A percentile compares a stretch with the other conserved stretches of the same genome.
phyloP scores from a whole-genome alignment of 139 green algal genomes.

The Helicosporidium sp. region DNA sequence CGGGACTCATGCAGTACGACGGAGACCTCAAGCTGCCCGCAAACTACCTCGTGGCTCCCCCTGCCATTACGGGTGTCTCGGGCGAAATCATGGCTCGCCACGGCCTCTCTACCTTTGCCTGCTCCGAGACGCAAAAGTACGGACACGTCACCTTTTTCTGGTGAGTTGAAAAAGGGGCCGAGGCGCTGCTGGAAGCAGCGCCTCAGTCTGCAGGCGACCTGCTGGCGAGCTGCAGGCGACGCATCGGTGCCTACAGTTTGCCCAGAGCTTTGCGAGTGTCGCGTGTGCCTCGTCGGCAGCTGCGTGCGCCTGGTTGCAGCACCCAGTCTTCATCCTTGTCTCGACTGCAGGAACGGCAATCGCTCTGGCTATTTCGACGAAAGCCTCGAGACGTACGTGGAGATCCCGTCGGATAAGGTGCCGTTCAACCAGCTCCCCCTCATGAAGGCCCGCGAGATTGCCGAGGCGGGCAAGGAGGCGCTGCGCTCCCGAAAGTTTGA shows the following conservation, averaged over 20 bases:
- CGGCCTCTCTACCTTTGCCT: slow-evolving; percentile 71
- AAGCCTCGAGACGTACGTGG: slow-evolving; percentile 75
- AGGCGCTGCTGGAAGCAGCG: no score
- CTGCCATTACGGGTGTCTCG: slow-evolving; percentile 22
- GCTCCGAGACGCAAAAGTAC: slow-evolving; percentile 92
- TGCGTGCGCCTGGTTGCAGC: background rate
- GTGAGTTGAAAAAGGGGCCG: no score
- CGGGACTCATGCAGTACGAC: slow-evolving; percentile 95
- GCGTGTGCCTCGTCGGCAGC: background rate
- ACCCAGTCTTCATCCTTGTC: background rate
- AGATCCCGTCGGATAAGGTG: slow-evolving; percentile 72
- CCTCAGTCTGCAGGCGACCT: no score
- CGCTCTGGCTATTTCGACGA: slow-evolving; percentile 77
- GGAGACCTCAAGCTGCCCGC: slow-evolving; percentile 84
- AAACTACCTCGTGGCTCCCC: slow-evolving; percentile 78
- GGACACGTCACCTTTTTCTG: slow-evolving; percentile 85
- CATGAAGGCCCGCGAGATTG: slow-evolving; percentile 91
- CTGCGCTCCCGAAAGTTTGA: slow-evolving; percentile 46
- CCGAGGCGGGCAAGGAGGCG: slow-evolving; percentile 64
- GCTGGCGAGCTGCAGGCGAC: no score
- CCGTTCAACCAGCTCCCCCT: slow-evolving; percentile 78
- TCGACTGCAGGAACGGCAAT: slow-evolving; percentile 97
- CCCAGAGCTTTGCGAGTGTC: no score
- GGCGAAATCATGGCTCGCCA: slow-evolving; percentile 69
- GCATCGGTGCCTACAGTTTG: no score